Evolutionary conservation across 1,284 basidiomycete genomes (phyloP).

Genomic region (Irpex lacteus): DNA sequence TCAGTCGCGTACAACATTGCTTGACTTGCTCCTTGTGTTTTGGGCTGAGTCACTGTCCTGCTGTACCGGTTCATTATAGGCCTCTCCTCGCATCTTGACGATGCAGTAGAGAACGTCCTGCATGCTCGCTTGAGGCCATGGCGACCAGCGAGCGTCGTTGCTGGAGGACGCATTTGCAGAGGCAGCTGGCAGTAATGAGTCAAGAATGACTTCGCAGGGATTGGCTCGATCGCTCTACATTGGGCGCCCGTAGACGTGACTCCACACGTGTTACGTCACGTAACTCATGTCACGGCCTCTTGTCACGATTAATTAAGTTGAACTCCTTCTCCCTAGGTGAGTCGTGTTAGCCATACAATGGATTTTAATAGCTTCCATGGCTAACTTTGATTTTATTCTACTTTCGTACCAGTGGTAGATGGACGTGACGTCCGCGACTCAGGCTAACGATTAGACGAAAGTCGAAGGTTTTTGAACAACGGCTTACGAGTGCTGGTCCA

Average conservation of each 20-base stretch:
- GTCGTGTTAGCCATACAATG: too few species aligned
- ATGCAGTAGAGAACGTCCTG: conserved; percentile 40
- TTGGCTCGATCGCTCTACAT: neutral
- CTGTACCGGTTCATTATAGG: conserved; percentile 83
- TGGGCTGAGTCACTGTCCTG: conserved; percentile 80
- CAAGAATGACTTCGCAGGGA: conserved; percentile 1
- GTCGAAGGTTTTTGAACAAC: too few species aligned
- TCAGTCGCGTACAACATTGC: conserved; percentile 98
- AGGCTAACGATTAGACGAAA: too few species aligned
- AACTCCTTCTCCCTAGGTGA: too few species aligned
- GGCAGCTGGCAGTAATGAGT: conserved; percentile 3
- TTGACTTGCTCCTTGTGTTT: conserved; percentile 93
- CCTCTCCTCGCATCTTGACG: conserved; percentile 41
- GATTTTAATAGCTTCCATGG: too few species aligned
- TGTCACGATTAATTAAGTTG: too few species aligned
- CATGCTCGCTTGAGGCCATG: conserved; percentile 20
- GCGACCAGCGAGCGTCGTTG: conserved; percentile 20
- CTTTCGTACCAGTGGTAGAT: too few species aligned
- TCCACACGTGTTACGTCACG: neutral
- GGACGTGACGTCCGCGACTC: too few species aligned
- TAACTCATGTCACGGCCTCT: neutral
- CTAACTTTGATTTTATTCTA: too few species aligned
- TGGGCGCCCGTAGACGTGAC: neutral
- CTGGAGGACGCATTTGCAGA: conserved; percentile 18
- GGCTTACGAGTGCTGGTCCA: too few species aligned